phyloP scores from a whole-genome alignment of 805 yeast species.

The Cyberlindnera euphorbiiphila region DNA sequence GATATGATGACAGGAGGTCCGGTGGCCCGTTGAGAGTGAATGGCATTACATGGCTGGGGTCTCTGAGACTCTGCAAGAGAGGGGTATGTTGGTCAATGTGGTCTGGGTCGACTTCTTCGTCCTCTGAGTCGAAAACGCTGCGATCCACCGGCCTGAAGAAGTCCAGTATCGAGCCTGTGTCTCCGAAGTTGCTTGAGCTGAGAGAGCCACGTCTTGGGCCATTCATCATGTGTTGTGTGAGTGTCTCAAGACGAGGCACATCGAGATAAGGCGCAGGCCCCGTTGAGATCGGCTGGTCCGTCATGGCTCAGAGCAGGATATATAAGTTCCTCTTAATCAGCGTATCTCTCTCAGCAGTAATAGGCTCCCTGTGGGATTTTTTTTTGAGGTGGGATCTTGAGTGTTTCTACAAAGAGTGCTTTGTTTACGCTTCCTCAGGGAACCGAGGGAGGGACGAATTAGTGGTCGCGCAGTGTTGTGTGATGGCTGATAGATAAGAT shows the following conservation, averaged over 20 bases:
- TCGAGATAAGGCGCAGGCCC: slow-evolving; percentile 27
- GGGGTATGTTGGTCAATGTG: slow-evolving; percentile 22
- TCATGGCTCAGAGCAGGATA: slow-evolving; percentile 10
- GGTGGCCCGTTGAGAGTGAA: slow-evolving; percentile 7
- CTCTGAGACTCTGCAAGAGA: slow-evolving; percentile 21
- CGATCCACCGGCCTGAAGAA: slow-evolving; percentile 20
- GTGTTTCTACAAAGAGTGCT: no score
- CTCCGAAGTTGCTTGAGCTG: slow-evolving; percentile 14
- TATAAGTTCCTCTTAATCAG: no score
- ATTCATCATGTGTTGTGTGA: slow-evolving; percentile 22
- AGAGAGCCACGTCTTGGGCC: slow-evolving; percentile 23
- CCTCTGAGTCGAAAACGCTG: slow-evolving; percentile 10
- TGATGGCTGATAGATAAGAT: no score
- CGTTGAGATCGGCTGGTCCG: slow-evolving; percentile 18
- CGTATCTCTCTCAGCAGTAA: no score
- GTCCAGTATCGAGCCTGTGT: slow-evolving; percentile 26
- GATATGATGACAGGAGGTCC: slow-evolving; percentile 20
- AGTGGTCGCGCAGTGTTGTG: no score
- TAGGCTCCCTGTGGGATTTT: no score
- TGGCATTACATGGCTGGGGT: slow-evolving; percentile 15
- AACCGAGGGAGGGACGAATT: no score
- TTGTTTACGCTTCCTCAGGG: not conserved
- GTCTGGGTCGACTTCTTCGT: slow-evolving; percentile 9
- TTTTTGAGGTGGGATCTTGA: no score
- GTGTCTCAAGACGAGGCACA: slow-evolving; percentile 23